Evolutionary conservation across 352 stramenopile genomes (phyloP).

Genomic region (Phytophthora idaei): DNA sequence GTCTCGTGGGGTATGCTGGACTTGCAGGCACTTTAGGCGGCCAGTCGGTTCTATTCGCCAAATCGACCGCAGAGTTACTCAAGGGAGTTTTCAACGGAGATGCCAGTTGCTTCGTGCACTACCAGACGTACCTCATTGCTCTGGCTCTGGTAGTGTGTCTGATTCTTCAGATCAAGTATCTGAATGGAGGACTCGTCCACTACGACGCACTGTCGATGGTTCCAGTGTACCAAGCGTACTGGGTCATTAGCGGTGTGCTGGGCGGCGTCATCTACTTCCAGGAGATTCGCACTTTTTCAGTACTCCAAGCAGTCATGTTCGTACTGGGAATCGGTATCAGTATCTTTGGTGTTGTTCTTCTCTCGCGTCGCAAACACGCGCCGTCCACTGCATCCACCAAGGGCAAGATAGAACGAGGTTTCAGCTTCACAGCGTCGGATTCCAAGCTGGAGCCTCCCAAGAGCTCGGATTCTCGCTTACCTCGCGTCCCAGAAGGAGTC

Average conservation of each 20-base stretch:
- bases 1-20: conserved; percentile 79
- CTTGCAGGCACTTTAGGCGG: conserved; percentile 79
- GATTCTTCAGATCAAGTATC: conserved; percentile 76
- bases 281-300: conserved; percentile 83
- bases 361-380: conserved; percentile 72
- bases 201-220: conserved; percentile 88
- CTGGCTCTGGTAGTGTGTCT: conserved; percentile 69
- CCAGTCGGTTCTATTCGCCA: conserved; percentile 87
- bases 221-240: conserved; percentile 89
- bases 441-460: conserved; percentile 16
- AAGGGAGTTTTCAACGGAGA: conserved; percentile 76
- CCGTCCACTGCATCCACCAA: conserved; percentile 43
- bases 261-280: conserved; percentile 93
- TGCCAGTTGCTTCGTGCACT: conserved; percentile 55
- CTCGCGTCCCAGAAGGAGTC: conserved; percentile 19
- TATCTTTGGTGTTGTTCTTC: conserved; percentile 84
- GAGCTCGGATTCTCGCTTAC: conserved; percentile 19
- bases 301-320: conserved; percentile 81
- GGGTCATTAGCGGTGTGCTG: conserved; percentile 89
- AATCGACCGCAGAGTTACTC: conserved; percentile 79
- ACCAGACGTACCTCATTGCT: conserved; percentile 70
- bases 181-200: conserved; percentile 77
- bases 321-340: conserved; percentile 82
- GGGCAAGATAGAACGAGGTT: conserved; percentile 67
- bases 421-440: conserved; percentile 60